Evolutionary conservation across 805 yeast genomes (phyloP).

Genomic region (Teunomyces gatunensis): DNA sequence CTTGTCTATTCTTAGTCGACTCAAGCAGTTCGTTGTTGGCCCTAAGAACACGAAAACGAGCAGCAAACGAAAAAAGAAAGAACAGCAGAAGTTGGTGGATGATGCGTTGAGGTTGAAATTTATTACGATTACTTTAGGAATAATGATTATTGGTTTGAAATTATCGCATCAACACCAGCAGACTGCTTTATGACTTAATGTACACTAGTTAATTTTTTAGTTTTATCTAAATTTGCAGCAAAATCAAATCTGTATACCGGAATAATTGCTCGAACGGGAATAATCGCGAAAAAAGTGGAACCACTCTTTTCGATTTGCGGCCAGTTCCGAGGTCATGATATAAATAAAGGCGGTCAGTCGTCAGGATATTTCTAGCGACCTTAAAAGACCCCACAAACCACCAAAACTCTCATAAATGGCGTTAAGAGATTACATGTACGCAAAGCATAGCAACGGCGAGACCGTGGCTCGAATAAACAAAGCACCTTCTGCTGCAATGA

Average conservation of each 20-base stretch:
- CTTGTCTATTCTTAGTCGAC: slow-evolving; percentile 32
- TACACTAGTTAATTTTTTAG: background rate
- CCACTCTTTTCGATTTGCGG: slow-evolving; percentile 7
- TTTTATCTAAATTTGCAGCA: background rate
- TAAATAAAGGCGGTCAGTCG: background rate
- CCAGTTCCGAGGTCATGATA: background rate
- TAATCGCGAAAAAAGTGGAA: slow-evolving; percentile 9
- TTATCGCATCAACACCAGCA: slow-evolving; percentile 25
- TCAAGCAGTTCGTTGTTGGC: slow-evolving; percentile 35
- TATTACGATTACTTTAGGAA: slow-evolving; percentile 41
- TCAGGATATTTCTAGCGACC: background rate
- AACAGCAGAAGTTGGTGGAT: slow-evolving; percentile 30
- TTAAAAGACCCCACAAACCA: background rate
- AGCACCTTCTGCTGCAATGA: background rate
- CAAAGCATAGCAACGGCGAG: slow-evolving; percentile 31
- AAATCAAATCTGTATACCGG: background rate
- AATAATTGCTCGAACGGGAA: background rate
- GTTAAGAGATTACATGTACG: slow-evolving; percentile 40
- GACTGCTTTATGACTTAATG: background rate
- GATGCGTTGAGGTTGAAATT: slow-evolving; percentile 42
- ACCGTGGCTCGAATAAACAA: slow-evolving; percentile 13
- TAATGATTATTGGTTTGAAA: slow-evolving; percentile 37
- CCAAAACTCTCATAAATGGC: slow-evolving; percentile 25
- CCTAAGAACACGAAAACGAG: slow-evolving; percentile 9
- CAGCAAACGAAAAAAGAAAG: slow-evolving; percentile 12